Conservation (phyloP, 805 yeast genomes). For the Blastobotrys robertii region DNA sequence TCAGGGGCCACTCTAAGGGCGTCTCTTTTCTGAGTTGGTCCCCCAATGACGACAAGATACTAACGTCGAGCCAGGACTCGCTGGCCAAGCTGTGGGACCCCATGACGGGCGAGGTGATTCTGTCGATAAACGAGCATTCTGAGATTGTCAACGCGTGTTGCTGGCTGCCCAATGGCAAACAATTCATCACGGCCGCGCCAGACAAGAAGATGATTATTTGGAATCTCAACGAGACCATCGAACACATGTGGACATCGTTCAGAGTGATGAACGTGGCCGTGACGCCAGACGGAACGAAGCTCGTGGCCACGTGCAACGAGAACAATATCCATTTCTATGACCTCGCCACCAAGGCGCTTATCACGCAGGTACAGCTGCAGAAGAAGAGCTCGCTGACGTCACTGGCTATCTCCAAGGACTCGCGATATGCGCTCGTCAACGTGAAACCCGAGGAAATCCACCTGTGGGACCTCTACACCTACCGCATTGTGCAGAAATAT, state of each 20-base stretch:
- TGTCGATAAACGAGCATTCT: constrained; percentile 17
- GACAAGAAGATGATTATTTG: constrained; percentile 53
- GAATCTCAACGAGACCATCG: constrained; percentile 24
- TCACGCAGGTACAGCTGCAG: constrained; percentile 41
- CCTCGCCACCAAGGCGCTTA: constrained; percentile 30
- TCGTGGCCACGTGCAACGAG: constrained; percentile 59
- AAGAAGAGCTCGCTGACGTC: constrained; percentile 47
- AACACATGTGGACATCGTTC: constrained; percentile 26
- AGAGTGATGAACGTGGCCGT: constrained; percentile 63
- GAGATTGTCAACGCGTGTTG: constrained; percentile 44
- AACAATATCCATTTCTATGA: constrained; percentile 53
- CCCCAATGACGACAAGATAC: constrained; percentile 52
- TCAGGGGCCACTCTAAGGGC: constrained; percentile 25
- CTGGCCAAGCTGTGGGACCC: constrained; percentile 63
- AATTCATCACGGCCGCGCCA: constrained; percentile 66
- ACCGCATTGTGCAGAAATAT: constrained; percentile 50
- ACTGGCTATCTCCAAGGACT: constrained; percentile 49
- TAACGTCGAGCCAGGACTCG: constrained; percentile 67
- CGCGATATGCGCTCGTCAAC: constrained; percentile 48
- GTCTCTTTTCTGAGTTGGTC: constrained; percentile 63
- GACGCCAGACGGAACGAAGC: constrained; percentile 49
- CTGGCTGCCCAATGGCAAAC: constrained; percentile 50
- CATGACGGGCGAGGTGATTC: constrained; percentile 27
- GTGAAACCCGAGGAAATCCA: constrained; percentile 69
- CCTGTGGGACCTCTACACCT: constrained; percentile 62